Evolutionary conservation across 1,284 basidiomycete genomes (phyloP).

Genomic region (Bjerkandera adusta): DNA sequence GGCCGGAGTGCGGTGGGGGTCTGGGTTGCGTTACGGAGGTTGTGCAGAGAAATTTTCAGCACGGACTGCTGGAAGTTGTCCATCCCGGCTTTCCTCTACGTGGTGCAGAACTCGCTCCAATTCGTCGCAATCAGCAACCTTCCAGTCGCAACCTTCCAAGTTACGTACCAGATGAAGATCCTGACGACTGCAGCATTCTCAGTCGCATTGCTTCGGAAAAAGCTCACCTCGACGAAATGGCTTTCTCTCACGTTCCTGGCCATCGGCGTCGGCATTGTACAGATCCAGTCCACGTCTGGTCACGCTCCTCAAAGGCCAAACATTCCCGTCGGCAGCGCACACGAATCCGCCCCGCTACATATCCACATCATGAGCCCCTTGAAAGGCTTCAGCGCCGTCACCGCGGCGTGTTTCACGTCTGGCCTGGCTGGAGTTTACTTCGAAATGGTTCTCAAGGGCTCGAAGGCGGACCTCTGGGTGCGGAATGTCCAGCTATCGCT

Average conservation of each 20-base stretch:
- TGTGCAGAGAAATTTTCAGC: constrained; percentile 65
- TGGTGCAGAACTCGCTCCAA: constrained; percentile 95
- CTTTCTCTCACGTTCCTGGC: constrained; percentile 82
- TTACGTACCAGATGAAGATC: constrained; percentile 97
- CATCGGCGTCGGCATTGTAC: constrained; percentile 90
- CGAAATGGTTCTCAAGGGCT: constrained; percentile 77
- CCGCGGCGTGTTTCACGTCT: constrained; percentile 74
- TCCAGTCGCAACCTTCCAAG: constrained; percentile 93
- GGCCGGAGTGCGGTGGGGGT: constrained; percentile 25
- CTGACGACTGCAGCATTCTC: constrained; percentile 95
- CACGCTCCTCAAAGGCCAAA: constrained; percentile 31
- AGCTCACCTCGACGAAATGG: constrained; percentile 79
- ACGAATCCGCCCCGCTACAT: constrained; percentile 34
- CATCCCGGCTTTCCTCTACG: constrained; percentile 94
- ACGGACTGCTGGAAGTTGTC: constrained; percentile 95
- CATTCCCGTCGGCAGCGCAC: constrained; percentile 32
- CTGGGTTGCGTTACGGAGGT: constrained; percentile 44
- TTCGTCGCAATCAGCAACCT: constrained; percentile 93
- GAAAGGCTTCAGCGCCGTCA: constrained; percentile 65
- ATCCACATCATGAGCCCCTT: constrained; percentile 63
- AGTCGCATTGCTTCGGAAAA: constrained; percentile 84
- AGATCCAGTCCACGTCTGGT: constrained; percentile 68
- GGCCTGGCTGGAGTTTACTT: constrained; percentile 84
- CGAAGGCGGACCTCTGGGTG: constrained; percentile 71
- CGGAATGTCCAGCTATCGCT: constrained; percentile 78